Base-by-base conservation (phyloP, 2,329 filamentous ascomycete species). In the Aureobasidium sp. region DNA sequence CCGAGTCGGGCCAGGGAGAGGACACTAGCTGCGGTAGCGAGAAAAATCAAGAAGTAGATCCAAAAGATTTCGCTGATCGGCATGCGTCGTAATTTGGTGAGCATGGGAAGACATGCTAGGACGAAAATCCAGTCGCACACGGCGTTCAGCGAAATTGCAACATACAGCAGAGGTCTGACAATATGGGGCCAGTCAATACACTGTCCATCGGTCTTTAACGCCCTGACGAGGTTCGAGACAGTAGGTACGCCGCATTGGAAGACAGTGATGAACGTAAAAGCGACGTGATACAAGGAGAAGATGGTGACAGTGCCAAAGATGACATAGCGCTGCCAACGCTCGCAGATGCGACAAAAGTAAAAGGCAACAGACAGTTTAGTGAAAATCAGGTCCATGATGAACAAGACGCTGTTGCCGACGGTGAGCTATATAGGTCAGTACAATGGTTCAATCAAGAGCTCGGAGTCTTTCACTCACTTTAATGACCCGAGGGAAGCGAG, bases 241-340 rank as follows among this genome's bases (percentile, higher is more conserved):
- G 63, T 64, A 2, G 63, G 63, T 12, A 51, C 20, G 26, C 63
- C 63, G 29, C 63, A 64, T 10, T 61, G 55, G 53, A 64, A 64
- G 29, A 43, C 17, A 39, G 51, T 59, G 27, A 64, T 32, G n/a
- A 64, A 47, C 3, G 46, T 15, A 29, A 60, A 62, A 13, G 59
- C 32, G 36, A 41, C 17, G 15, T 48, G 59, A 27, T 59, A 62
- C 8, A 59, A 12, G 15, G 27, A 27, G 24, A 59, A 64, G 26
- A 64, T 24, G 5, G 37, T 15, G 44, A 60, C 47, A 13, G 34
- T 48, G 46, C 29, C 37, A n/a, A 62, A 46, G 27, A 62, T 60
- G 44, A 56, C 32, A 37, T 55, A 53, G 24, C 56, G 46, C 29
- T 64, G 63, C 59, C 63, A 59, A 15, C 59, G 32, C 13, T 59